Evolutionary conservation across 176 grass and related monocot species (phyloP), one percentile per base, ranked within the genome.

Genomic region (Rhipidocladum racemiflorum): DNA sequence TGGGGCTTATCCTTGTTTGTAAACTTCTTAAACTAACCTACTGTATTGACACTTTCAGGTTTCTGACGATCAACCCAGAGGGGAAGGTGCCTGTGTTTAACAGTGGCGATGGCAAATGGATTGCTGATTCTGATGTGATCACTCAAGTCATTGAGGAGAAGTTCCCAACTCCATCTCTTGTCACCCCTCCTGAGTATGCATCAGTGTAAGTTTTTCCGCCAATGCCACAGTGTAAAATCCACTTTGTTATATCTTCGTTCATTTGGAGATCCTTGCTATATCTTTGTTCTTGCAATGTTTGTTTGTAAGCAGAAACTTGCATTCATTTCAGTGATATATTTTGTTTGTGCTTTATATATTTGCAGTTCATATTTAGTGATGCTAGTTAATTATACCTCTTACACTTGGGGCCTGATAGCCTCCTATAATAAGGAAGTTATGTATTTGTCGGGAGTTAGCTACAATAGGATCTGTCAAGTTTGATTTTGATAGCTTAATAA

Each of bases 51-150:
- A 68, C 2, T 59, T 73, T 48, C 72, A 97, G 92, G 95, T 94
- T 97, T 84, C 70, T 94, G 59, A 77, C 89, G 88, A 89, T 97
- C 35, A 97, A 62, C 65, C 95, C 95, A 23, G 88, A 91, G 60
- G 94, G 95, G 17, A 97, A 94, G 88, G 95, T 97, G 14, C 95
- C 95, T 46, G 90, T 92, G 45, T 81, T 89, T 61, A 94, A 94
- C 29, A 27, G 79, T 54, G 92, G 75, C 43, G 88, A 97, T 53
- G 92, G 74, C 18, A 87, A 92, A 68, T 94, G 92, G 90, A 79
- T 94, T 90, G 72, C 77, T 39, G 94, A 94, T 81, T 97, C 94
- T 25, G 94, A 97, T 77, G 89, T 92, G 20, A 94, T 97, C 70
- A 86, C 88, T 51, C 89, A 86, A 81, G 44, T 92, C 34, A 90